These are phyloP conservation scores for Selaginella moellendorffii DNA, from an alignment of 75 land plant species.

Conservation along the genomic window DNA sequence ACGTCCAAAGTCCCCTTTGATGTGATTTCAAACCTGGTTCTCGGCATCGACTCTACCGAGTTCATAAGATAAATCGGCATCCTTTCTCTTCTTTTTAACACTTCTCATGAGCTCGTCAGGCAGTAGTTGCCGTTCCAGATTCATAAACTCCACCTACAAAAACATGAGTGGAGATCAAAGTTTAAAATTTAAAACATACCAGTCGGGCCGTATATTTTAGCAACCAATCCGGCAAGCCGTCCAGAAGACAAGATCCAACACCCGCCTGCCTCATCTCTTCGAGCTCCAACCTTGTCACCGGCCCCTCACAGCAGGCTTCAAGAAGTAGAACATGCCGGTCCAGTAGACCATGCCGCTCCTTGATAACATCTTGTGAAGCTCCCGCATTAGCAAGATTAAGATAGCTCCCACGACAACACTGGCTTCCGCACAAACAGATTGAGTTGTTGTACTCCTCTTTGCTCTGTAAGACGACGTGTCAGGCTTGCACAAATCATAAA, in stretches of 20 bases:
- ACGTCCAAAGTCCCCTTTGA: not conserved
- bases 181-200: conserved; percentile 40
- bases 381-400: conserved; percentile 74
- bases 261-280: too few relatives aligned
- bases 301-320: conserved; percentile 79
- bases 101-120: conserved; percentile 53
- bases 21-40: too few relatives aligned
- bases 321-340: conserved; percentile 66
- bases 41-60: too few relatives aligned
- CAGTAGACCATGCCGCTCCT: too few relatives aligned
- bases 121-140: conserved; percentile 57
- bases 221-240: conserved; percentile 82
- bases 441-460: conserved; percentile 93
- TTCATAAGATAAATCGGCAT: conserved; percentile 36
- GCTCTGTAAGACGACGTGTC: conserved; percentile 36
- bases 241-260: conserved; percentile 73
- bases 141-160: too few relatives aligned
- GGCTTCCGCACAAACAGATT: conserved; percentile 92
- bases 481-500: too few relatives aligned
- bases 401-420: conserved; percentile 89
- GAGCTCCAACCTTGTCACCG: too few relatives aligned
- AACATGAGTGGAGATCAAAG: not conserved
- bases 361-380: conserved; percentile 85
- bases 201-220: conserved; percentile 80
- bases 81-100: conserved; percentile 46